Percentiles rank a stretch among this genome's conserved stretches.
These are phyloP conservation scores for Adenanthera pavonina DNA, from an alignment of 306 rosid species.

Conservation along the genomic window DNA sequence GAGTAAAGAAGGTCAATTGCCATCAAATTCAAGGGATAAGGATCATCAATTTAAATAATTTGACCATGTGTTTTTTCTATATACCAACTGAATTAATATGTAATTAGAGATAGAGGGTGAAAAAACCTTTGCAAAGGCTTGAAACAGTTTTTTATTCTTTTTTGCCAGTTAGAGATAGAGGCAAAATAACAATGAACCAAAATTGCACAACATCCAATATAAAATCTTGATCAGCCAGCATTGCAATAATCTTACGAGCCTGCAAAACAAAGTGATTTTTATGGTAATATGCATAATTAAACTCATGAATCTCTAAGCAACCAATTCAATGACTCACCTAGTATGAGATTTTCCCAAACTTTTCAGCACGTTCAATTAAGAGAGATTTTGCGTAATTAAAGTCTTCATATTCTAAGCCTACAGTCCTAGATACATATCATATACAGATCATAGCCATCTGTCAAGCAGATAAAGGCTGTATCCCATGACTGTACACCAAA, in stretches of 20 bases:
- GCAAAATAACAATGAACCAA: conserved; percentile 93
- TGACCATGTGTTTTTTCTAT: not conserved
- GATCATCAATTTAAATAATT: conserved; percentile 18
- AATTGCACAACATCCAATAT: conserved; percentile 91
- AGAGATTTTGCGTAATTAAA: conserved; percentile 87
- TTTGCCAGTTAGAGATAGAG: conserved; percentile 68
- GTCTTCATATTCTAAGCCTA: conserved; percentile 90
- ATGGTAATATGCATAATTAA: not conserved
- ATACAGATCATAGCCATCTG: conserved; percentile 91
- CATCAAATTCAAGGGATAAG: conserved; percentile 6
- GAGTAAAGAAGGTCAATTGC: conserved; percentile 16
- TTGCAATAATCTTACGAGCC: conserved; percentile 93
- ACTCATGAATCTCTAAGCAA: not conserved
- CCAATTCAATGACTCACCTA: conserved; percentile 51
- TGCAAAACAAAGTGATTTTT: conserved; percentile 41
- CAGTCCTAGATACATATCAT: conserved; percentile 87
- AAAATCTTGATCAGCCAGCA: conserved; percentile 84
- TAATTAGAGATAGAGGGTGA: not conserved
- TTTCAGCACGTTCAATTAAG: conserved; percentile 96
- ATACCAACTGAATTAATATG: not conserved
- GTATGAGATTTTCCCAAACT: conserved; percentile 87
- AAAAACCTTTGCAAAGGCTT: conserved; percentile 91
- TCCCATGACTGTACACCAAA: conserved; percentile 75
- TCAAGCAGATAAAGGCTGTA: conserved; percentile 83
- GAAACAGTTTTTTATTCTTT: conserved; percentile 74